Percentiles rank a stretch among this genome's conserved stretches.
Conservation (phyloP, 2,329 filamentous ascomycete species). For the Tolypocladium endophyticum region DNA sequence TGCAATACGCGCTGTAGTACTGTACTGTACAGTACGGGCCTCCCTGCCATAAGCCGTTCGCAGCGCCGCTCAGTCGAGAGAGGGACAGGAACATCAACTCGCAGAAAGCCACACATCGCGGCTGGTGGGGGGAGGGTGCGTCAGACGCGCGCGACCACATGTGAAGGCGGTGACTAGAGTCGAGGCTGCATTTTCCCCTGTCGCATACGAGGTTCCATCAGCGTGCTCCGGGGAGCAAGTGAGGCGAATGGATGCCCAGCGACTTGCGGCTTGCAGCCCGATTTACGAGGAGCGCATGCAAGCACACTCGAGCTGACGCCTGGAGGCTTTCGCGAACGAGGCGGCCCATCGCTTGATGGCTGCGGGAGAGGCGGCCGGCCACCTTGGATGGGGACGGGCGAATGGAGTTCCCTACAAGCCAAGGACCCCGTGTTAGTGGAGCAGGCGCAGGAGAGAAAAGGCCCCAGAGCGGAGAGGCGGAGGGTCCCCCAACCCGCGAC, state of each 20-base stretch:
- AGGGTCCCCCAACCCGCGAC: neutral
- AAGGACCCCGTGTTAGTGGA: neutral
- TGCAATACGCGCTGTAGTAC: too few species aligned
- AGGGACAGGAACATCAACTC: neutral
- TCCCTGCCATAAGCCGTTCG: neutral
- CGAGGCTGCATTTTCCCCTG: neutral
- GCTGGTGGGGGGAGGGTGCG: neutral
- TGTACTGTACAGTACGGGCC: too few species aligned
- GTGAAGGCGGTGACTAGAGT: neutral
- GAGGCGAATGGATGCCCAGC: neutral
- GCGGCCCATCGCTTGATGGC: neutral
- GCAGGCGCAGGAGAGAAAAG: neutral
- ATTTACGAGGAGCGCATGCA: neutral
- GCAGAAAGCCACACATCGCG: neutral
- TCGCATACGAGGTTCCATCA: neutral
- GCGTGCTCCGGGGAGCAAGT: neutral
- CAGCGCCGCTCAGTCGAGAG: neutral
- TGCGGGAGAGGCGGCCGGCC: neutral
- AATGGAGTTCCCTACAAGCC: neutral
- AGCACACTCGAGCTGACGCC: neutral
- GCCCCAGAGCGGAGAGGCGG: neutral
- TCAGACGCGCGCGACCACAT: neutral
- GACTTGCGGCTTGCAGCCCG: neutral
- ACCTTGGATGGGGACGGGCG: neutral
- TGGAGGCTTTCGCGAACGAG: neutral